Evolutionary conservation across 768 basidiomycete species (phyloP), one percentile per base, ranked within the genome.

Genomic region (Lentinus tigrinus): DNA sequence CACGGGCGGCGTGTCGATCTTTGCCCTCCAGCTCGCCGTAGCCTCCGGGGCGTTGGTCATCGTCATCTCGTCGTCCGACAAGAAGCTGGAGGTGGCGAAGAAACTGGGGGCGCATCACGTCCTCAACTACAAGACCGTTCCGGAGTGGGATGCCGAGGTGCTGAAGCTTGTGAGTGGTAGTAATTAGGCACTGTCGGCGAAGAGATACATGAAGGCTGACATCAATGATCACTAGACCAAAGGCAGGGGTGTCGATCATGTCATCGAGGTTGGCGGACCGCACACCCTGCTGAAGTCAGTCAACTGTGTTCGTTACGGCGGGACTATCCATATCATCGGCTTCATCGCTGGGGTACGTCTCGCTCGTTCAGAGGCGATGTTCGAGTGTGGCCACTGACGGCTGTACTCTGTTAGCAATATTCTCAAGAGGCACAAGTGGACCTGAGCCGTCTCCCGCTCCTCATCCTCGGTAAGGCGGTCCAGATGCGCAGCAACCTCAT

Each of bases 11-110:
- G 82, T 84, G 4, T 82, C 82, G 1, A 78, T 79, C 39, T 85
- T 82, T 62, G 85, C 74, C 3, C 71, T 81, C 3, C 84, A 88
- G 69, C 70, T 89, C 47, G 85, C 87, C 2, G 77, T 84, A 40
- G 81, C 83, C 2, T 76, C 82, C 9, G 86, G 86, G 36, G 86
- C 85, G 2, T 79, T 71, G 1, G 85, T 87, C 56, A 86, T 90
- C 62, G 77, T 78, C 23, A 89, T 86, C 0, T 88, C 86, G 0
- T 87, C 85, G 0, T 84, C 84, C 0, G 85, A 88, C 62, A 76
- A 78, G 46, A 90, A 89, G 63, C 74, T 87, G 16, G 74, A 79
- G 58, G 60, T 79, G 27, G 84, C 78, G 9, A 70, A 74, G 44
- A 76, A 76, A 40, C 77, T 85, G 19, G 85, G 87, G 21, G 79